These are phyloP conservation scores for Ceratobasidium theobromae DNA, from an alignment of 1,284 basidiomycete species.

Conservation along the genomic window DNA sequence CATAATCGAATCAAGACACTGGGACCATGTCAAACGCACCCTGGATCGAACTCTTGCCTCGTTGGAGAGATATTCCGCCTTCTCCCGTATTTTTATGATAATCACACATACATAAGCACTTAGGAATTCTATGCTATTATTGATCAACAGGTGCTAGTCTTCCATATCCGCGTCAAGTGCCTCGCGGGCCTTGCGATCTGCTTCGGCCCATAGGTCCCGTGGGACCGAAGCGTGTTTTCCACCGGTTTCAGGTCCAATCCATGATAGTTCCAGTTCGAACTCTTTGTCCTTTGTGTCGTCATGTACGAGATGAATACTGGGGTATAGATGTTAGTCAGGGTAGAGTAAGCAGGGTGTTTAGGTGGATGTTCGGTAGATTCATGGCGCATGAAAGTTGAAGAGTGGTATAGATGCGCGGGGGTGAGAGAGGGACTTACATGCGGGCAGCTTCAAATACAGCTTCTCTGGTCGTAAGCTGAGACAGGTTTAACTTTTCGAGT, in stretches of 20 bases:
- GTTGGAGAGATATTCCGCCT: too few species aligned
- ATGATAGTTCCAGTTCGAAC: slow-evolving; percentile 97
- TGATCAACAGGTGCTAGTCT: background rate
- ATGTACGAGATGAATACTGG: slow-evolving; percentile 94
- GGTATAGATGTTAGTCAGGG: background rate
- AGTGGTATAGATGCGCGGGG: too few species aligned
- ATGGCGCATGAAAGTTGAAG: background rate
- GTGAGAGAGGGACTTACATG: slow-evolving; percentile 81
- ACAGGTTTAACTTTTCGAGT: slow-evolving; percentile 90
- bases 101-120: background rate
- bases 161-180: slow-evolving; percentile 47
- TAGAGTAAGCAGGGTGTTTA: background rate
- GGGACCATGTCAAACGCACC: too few species aligned
- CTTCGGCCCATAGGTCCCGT: slow-evolving; percentile 79
- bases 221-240: slow-evolving; percentile 83
- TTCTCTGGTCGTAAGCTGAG: slow-evolving; percentile 74
- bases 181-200: slow-evolving; percentile 86
- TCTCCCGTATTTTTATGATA: too few species aligned
- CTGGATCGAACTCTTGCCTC: too few species aligned
- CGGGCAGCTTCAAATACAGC: slow-evolving; percentile 93
- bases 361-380: background rate
- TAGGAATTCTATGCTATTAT: background rate
- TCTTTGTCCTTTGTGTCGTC: slow-evolving; percentile 98
- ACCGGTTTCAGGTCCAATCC: slow-evolving; percentile 88
- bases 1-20: too few species aligned